Base-by-base conservation (phyloP, 306 rosid species). In the Gastrolobium bilobum region DNA sequence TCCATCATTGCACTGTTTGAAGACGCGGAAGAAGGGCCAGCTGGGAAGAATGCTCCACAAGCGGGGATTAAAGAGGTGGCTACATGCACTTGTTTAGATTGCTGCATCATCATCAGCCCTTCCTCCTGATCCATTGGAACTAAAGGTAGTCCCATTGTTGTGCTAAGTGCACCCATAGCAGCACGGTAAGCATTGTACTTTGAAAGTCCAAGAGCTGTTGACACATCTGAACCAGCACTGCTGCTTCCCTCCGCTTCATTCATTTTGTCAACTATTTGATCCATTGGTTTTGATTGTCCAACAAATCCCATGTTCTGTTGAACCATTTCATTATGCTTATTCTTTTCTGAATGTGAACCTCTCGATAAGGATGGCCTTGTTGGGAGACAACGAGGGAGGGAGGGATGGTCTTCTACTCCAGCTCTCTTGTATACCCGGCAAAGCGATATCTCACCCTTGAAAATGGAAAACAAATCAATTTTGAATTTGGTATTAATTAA, bases 371-470 rank as follows among this genome's bases (percentile, higher is more conserved):
- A 87, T n/a, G 97, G 87, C 68, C 89, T 37, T 0, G 91, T 84
- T 8, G 89, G 86, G n/a, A 95, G 89, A 50, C 88, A 87, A 0
- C 98, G 98, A 66, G 98, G 97, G 54, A 92, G 93, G 5, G 97
- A 94, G 0, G 97, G 95, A 66, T 92, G 97, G 71, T 96, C 98
- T 84, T 96, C 99, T 1, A 96, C 99, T 71, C 99, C 99, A 0
- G 98, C 90, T 84, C 99, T 87, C 85, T 96, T 93, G 90, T 93
- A 93, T 26, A 96, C 99, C 1, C 99, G 90, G 75, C 99, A 96
- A 2, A 96, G 84, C 4, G 99, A 96, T 86, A 96, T 96, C 82
- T 96, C 99, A 33, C 88, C 91, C 99, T 95, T 78, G 4, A 75
- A 6, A 66, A 34, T 85, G 61, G 0, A 75, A 35, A 4, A 51